phyloP scores from a whole-genome alignment of 2,329 filamentous ascomycete species.

The Alternaria triticina region DNA sequence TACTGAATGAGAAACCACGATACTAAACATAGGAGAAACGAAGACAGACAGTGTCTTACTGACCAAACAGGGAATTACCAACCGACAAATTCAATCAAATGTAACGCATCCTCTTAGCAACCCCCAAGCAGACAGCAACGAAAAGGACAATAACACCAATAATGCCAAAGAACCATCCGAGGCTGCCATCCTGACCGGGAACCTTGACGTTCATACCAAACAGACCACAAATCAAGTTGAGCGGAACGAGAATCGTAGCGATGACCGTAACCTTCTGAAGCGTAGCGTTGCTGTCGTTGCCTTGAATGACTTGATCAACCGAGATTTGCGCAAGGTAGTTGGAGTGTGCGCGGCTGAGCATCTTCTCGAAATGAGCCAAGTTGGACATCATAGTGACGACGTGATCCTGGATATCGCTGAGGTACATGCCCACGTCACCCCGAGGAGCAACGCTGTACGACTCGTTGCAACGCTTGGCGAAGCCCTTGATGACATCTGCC shows the following conservation, averaged over 20 bases:
- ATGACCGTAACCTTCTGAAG: slow-evolving; percentile 95
- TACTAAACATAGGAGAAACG: background rate
- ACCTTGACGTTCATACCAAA: slow-evolving; percentile 88
- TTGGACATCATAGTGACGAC: slow-evolving; percentile 99
- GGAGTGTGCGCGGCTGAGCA: slow-evolving; percentile 89
- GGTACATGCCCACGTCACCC: slow-evolving; percentile 94
- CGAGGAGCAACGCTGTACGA: slow-evolving; percentile 94
- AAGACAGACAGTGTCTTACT: background rate
- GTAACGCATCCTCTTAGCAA: slow-evolving; percentile 53
- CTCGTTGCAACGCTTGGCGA: slow-evolving; percentile 98
- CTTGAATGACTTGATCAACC: slow-evolving; percentile 87
- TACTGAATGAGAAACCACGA: background rate
- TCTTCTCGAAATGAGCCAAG: slow-evolving; percentile 94
- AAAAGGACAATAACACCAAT: slow-evolving; percentile 61
- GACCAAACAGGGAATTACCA: background rate
- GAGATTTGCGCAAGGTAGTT: slow-evolving; percentile 96
- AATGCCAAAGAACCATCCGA: slow-evolving; percentile 68
- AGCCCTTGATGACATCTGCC: slow-evolving; percentile 96
- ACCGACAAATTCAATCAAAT: slow-evolving; percentile 37
- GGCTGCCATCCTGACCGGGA: slow-evolving; percentile 62
- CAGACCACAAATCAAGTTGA: slow-evolving; percentile 87
- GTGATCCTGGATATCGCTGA: slow-evolving; percentile 98
- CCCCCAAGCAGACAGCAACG: slow-evolving; percentile 46
- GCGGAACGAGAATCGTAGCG: slow-evolving; percentile 92
- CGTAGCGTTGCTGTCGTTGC: slow-evolving; percentile 85